A percentile compares a stretch with the other conserved stretches of the same genome.
phyloP scores from a whole-genome alignment of 306 rosid genomes.

The Cicer chorassanicum region DNA sequence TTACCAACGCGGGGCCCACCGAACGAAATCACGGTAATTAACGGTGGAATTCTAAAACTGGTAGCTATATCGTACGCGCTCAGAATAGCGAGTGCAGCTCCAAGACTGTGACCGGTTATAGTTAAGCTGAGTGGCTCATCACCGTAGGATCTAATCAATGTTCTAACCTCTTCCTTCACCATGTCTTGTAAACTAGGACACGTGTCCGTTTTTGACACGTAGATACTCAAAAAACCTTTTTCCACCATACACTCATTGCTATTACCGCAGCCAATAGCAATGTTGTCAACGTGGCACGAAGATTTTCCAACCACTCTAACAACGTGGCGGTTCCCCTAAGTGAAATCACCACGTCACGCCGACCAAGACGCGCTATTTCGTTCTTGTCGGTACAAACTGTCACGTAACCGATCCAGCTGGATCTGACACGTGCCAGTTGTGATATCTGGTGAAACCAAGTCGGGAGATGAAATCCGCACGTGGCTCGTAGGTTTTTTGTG shows the following conservation, averaged over 20 bases:
- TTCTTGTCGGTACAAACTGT: constrained; percentile 64
- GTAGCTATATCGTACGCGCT: constrained; percentile 67
- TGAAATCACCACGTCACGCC: constrained; percentile 78
- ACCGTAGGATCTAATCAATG: constrained; percentile 56
- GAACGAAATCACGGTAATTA: constrained; percentile 74
- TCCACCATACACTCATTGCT: constrained; percentile 61
- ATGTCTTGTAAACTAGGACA: constrained; percentile 63
- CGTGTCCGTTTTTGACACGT: constrained; percentile 53
- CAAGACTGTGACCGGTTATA: constrained; percentile 86
- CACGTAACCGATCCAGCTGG: constrained; percentile 85
- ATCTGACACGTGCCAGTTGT: constrained; percentile 41
- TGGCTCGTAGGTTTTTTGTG: constrained; percentile 42
- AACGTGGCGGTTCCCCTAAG: constrained; percentile 77
- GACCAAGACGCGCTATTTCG: constrained; percentile 64
- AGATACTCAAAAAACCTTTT: constrained; percentile 76
- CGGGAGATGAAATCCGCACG: constrained; percentile 45
- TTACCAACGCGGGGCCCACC: constrained; percentile 92
- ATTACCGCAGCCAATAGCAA: constrained; percentile 7
- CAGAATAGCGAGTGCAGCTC: constrained; percentile 83
- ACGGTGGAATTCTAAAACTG: constrained; percentile 50
- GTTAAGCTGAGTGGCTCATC: constrained; percentile 74
- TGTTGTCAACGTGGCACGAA: constrained; percentile 63
- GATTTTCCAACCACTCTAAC: constrained; percentile 83
- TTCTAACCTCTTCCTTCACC: constrained; percentile 59
- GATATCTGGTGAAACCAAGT: constrained; percentile 35